These are phyloP conservation scores for Agrocybe pediades DNA, from an alignment of 768 basidiomycete species.

Conservation along the genomic window DNA sequence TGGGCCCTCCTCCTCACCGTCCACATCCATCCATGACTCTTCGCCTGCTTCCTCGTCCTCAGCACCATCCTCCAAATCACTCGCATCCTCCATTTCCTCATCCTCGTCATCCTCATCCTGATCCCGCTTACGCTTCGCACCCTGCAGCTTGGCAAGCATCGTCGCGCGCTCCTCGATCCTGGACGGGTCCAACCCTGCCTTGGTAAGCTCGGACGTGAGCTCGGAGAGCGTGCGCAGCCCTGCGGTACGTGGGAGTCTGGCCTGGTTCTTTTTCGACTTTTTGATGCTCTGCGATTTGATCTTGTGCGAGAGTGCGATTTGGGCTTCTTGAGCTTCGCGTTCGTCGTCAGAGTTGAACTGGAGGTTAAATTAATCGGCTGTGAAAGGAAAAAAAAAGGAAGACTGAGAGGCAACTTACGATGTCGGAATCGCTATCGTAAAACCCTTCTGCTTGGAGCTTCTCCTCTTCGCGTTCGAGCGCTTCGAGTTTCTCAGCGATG, in stretches of 20 bases:
- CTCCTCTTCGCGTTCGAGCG: slow-evolving; percentile 96
- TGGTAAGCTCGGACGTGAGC: slow-evolving; percentile 79
- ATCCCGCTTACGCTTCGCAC: slow-evolving; percentile 71
- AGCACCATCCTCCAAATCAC: slow-evolving; percentile 41
- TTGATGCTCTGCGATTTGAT: slow-evolving; percentile 76
- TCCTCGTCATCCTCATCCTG: slow-evolving; percentile 53
- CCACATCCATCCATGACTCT: slow-evolving; percentile 51
- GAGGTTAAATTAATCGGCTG: neutral
- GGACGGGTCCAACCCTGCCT: slow-evolving; percentile 87
- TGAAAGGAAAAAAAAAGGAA: neutral
- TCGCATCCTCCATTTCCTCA: slow-evolving; percentile 61
- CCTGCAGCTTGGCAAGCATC: slow-evolving; percentile 73
- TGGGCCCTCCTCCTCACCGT: slow-evolving; percentile 50
- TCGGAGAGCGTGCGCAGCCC: slow-evolving; percentile 72
- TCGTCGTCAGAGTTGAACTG: slow-evolving; percentile 77
- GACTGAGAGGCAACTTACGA: slow-evolving; percentile 47
- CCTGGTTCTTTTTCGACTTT: slow-evolving; percentile 84
- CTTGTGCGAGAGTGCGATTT: slow-evolving; percentile 62
- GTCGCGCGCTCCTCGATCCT: slow-evolving; percentile 87
- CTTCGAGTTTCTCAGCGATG: slow-evolving; percentile 95
- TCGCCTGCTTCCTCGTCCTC: slow-evolving; percentile 55
- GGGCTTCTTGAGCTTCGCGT: slow-evolving; percentile 68
- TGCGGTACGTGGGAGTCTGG: slow-evolving; percentile 77
- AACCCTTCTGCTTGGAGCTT: slow-evolving; percentile 92
- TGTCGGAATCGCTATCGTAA: slow-evolving; percentile 89